Evolutionary conservation across 2,329 filamentous ascomycete species (phyloP).

Genomic region (Colletotrichum sp.): DNA sequence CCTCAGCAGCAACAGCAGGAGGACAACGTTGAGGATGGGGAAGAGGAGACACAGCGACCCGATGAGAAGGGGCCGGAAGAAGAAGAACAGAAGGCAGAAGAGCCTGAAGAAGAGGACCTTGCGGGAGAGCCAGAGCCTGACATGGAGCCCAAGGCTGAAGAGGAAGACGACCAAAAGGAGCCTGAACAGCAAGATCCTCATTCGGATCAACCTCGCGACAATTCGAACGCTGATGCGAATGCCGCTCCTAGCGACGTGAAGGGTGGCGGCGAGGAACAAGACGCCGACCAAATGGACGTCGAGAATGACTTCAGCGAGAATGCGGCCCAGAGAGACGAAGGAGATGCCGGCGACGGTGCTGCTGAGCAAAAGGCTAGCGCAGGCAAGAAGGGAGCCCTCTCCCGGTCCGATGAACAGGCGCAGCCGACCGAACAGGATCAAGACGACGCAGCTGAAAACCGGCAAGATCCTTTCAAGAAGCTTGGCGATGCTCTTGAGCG

Average conservation of each 20-base stretch:
- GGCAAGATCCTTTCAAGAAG: constrained; percentile 85
- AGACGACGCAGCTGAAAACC: constrained; percentile 46
- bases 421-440: constrained; percentile 46
- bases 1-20: constrained; percentile 43
- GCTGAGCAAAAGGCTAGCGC: constrained; percentile 68
- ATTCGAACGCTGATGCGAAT: constrained; percentile 59
- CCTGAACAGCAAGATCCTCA: constrained; percentile 30
- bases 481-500: constrained; percentile 90
- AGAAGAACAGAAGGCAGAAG: constrained; percentile 31
- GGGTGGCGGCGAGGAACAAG: constrained; percentile 69
- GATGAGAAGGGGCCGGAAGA: constrained; percentile 34
- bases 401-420: constrained; percentile 50
- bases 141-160: constrained; percentile 59
- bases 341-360: constrained; percentile 68
- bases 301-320: constrained; percentile 66
- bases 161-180: constrained; percentile 53
- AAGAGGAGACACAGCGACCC: constrained; percentile 30
- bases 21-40: constrained; percentile 34
- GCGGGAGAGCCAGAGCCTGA: constrained; percentile 35
- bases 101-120: constrained; percentile 38
- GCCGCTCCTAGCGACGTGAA: constrained; percentile 68
- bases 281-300: constrained; percentile 66
- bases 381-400: constrained; percentile 66
- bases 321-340: constrained; percentile 68
- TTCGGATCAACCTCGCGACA: constrained; percentile 45